phyloP scores from a whole-genome alignment of 2,329 filamentous ascomycete species.

The Calonectria crousiana region DNA sequence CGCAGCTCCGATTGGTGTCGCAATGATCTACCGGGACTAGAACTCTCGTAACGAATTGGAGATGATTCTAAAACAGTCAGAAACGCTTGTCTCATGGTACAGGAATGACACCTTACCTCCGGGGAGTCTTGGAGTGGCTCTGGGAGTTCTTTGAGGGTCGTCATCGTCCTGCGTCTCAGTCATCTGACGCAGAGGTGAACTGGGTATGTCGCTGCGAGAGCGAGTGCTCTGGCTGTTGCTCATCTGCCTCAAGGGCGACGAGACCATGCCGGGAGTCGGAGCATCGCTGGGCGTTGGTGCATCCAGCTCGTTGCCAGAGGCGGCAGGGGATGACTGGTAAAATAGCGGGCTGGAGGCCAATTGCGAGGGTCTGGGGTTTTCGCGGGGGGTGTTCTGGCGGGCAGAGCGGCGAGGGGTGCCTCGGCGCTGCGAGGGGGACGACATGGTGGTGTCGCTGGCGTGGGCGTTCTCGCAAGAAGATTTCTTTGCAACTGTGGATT shows the following conservation, averaged over 20 bases:
- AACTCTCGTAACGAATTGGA: constrained; percentile 92
- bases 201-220: constrained; percentile 56
- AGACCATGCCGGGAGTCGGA: constrained; percentile 53
- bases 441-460: constrained; percentile 49
- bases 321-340: constrained; percentile 68
- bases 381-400: constrained; percentile 62
- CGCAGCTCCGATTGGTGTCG: constrained; percentile 77
- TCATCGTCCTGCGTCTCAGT: constrained; percentile 67
- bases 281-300: constrained; percentile 48
- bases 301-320: constrained; percentile 44
- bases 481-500: constrained; percentile 34
- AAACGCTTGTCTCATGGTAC: background rate
- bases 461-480: constrained; percentile 24
- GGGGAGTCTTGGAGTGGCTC: constrained; percentile 70
- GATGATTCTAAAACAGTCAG: constrained; percentile 78
- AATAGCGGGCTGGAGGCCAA: constrained; percentile 85
- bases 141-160: constrained; percentile 75
- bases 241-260: constrained; percentile 69
- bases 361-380: constrained; percentile 57
- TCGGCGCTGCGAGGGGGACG: constrained; percentile 60
- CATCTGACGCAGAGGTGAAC: constrained; percentile 71
- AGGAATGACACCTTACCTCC: constrained; percentile 66
- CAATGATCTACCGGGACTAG: constrained; percentile 79
- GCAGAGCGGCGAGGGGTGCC: constrained; percentile 55
- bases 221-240: constrained; percentile 67